These are phyloP conservation scores for Gossypium schwendimanii DNA, from an alignment of 441 rosid genomes.

Conservation along the genomic window DNA sequence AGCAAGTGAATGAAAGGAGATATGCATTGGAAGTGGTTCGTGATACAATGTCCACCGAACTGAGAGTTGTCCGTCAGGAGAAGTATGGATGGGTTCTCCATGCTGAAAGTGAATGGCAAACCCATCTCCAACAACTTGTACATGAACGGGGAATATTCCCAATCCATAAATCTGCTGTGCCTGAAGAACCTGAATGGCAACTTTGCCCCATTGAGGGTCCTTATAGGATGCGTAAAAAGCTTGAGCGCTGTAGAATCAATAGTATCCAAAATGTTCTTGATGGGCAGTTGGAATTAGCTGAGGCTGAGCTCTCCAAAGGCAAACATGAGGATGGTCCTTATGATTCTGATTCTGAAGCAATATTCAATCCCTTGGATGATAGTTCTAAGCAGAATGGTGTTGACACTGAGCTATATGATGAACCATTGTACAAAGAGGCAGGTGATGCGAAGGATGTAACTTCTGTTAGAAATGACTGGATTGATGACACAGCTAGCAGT, in stretches of 20 bases:
- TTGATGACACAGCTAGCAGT: constrained; percentile 62
- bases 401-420: constrained; percentile 45
- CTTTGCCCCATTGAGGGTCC: constrained; percentile 99
- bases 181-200: constrained; percentile 92
- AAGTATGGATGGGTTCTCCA: constrained; percentile 99
- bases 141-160: constrained; percentile 99
- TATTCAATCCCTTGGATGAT: constrained; percentile 44
- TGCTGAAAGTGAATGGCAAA: constrained; percentile 99
- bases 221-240: constrained; percentile 99
- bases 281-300: constrained; percentile 71
- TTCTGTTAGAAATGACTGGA: constrained; percentile 52
- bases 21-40: constrained; percentile 94
- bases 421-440: constrained; percentile 31
- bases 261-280: constrained; percentile 82
- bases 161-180: constrained; percentile 45
- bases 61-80: constrained; percentile 98
- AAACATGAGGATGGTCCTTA: constrained; percentile 50
- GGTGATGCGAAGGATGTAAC: constrained; percentile 29
- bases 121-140: constrained; percentile 95
- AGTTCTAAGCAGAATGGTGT: constrained; percentile 27
- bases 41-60: constrained; percentile 97
- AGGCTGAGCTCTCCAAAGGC: constrained; percentile 48
- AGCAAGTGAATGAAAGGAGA: constrained; percentile 91
- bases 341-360: constrained; percentile 47
- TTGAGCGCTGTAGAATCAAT: constrained; percentile 82